phyloP scores from a whole-genome alignment of 2,329 filamentous ascomycete species.

The Xylariaceae sp. region DNA sequence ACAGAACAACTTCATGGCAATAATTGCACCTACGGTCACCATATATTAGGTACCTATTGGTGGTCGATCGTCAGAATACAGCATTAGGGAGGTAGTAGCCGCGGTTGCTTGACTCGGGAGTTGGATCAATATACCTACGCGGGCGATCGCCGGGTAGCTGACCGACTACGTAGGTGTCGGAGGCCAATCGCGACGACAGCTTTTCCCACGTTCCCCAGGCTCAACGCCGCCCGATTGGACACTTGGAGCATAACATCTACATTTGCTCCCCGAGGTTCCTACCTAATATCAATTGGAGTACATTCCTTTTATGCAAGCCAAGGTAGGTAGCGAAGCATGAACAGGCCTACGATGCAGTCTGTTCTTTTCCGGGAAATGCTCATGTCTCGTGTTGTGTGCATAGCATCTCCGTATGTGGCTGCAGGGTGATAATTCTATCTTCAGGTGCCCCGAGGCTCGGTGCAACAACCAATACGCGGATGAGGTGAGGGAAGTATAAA shows the following conservation, averaged over 20 bases:
- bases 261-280: no score
- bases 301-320: not conserved
- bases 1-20: no score
- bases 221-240: not conserved
- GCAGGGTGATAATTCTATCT: not conserved
- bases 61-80: no score
- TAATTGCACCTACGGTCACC: no score
- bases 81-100: no score
- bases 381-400: not conserved
- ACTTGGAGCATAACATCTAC: not conserved
- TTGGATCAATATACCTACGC: not conserved
- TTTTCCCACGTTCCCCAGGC: constrained; percentile 16
- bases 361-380: not conserved
- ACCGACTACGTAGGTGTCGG: not conserved
- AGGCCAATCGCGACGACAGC: constrained; percentile 12
- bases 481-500: constrained; percentile 10
- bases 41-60: no score
- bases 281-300: not conserved
- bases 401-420: not conserved
- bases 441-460: not conserved
- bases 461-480: constrained; percentile 1
- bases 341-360: not conserved
- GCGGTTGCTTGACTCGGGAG: no score
- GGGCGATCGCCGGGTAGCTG: not conserved
- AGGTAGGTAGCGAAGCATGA: not conserved